These are phyloP conservation scores for Massospora cicadina DNA, from an alignment of 371 early-diverging fungal genomes.

Conservation along the genomic window DNA sequence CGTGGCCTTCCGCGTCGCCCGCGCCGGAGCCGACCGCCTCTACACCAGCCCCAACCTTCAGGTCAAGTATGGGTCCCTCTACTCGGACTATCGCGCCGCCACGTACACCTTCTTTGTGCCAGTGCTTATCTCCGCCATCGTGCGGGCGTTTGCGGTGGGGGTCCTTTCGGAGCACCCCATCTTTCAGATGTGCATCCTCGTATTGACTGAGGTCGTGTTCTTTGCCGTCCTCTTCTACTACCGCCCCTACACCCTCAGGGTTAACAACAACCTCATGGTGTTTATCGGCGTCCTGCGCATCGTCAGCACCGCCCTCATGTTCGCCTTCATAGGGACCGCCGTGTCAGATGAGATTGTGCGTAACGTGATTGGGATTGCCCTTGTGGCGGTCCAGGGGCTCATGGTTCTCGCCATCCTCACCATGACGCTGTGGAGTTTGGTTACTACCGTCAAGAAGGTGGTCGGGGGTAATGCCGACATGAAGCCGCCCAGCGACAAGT, in stretches of 20 bases:
- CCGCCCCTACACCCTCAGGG: not conserved
- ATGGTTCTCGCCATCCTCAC: not conserved
- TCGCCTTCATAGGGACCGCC: not conserved
- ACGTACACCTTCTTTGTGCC: conserved; percentile 20
- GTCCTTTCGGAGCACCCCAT: not conserved
- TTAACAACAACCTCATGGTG: not conserved
- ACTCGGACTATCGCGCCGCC: conserved; percentile 17
- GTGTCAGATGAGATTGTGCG: not conserved
- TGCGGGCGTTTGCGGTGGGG: conserved; percentile 17
- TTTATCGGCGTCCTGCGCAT: not conserved
- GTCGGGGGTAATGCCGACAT: not conserved
- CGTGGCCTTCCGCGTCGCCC: conserved; percentile 8
- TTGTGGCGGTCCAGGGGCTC: not conserved
- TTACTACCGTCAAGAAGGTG: not conserved
- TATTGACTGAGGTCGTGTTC: conserved; percentile 1
- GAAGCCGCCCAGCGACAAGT: not conserved
- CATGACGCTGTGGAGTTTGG: not conserved
- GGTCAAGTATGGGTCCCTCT: conserved; percentile 18
- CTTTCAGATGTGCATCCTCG: not conserved
- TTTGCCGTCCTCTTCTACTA: not conserved
- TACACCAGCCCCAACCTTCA: conserved; percentile 17
- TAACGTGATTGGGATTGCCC: not conserved
- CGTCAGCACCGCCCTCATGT: not conserved
- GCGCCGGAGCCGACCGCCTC: conserved; percentile 17
- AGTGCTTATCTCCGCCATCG: conserved; percentile 14